phyloP scores from a whole-genome alignment of 352 stramenopile species.

The Pythium insidiosum region DNA sequence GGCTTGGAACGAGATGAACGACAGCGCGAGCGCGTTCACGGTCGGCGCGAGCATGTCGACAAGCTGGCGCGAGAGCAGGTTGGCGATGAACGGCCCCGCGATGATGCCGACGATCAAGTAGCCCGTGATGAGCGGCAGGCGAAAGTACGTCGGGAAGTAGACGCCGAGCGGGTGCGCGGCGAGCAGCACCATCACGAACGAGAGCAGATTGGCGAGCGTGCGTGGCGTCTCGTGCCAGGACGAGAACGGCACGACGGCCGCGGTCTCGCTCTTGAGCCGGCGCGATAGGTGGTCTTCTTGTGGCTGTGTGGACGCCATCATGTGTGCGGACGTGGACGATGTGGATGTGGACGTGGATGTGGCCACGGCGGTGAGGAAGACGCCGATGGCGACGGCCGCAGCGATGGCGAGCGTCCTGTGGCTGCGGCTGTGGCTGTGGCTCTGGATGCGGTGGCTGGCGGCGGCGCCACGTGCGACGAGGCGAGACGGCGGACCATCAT shows the following conservation, averaged over 20 bases:
- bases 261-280: too few relatives aligned
- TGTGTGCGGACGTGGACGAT: too few relatives aligned
- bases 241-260: constrained; percentile 28
- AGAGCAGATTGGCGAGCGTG: constrained; percentile 34
- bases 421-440: too few relatives aligned
- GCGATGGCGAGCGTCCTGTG: too few relatives aligned
- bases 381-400: too few relatives aligned
- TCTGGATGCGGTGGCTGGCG: too few relatives aligned
- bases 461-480: too few relatives aligned
- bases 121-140: constrained; percentile 51
- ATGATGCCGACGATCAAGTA: constrained; percentile 55
- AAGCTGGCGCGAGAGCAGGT: constrained; percentile 26
- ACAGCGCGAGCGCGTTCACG: constrained; percentile 54
- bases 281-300: too few relatives aligned
- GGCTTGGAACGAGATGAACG: constrained; percentile 71
- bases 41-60: constrained; percentile 37
- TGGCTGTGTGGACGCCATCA: too few relatives aligned
- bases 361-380: too few relatives aligned
- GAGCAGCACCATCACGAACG: constrained; percentile 48
- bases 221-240: constrained; percentile 25
- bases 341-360: too few relatives aligned
- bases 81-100: constrained; percentile 42
- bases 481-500: too few relatives aligned
- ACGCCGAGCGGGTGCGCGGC: constrained; percentile 47
- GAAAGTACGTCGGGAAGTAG: constrained; percentile 48